phyloP scores from a whole-genome alignment of 495 filamentous ascomycete species.

The Aspergillus sparsus region DNA sequence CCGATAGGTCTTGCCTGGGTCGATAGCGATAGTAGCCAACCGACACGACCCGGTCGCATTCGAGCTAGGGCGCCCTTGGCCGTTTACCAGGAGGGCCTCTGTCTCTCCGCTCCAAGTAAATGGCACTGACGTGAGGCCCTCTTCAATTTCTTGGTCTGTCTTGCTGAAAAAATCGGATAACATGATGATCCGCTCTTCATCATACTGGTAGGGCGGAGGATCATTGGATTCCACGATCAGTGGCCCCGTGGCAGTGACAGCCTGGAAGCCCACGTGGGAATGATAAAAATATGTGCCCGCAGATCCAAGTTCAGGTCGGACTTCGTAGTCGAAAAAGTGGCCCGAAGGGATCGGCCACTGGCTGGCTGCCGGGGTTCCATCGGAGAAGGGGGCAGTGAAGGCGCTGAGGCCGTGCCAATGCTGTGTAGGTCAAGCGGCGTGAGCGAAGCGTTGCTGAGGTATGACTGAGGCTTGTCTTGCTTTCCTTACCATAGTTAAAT shows the following conservation, averaged over 20 bases:
- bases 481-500: conserved; percentile 7
- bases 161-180: conserved; percentile 54
- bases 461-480: background rate
- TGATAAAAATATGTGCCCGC: conserved; percentile 63
- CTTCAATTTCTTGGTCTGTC: conserved; percentile 43
- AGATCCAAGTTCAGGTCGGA: conserved; percentile 46
- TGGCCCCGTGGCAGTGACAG: conserved; percentile 52
- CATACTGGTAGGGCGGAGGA: conserved; percentile 48
- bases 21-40: conserved; percentile 52
- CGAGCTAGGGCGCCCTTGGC: conserved; percentile 25
- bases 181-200: conserved; percentile 56
- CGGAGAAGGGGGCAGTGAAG: conserved; percentile 14
- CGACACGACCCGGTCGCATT: conserved; percentile 45
- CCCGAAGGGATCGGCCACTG: conserved; percentile 13
- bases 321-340: conserved; percentile 64
- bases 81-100: conserved; percentile 54
- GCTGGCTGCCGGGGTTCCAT: conserved; percentile 10
- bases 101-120: conserved; percentile 35
- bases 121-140: conserved; percentile 31
- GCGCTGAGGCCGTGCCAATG: conserved; percentile 16
- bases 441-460: background rate
- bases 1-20: conserved; percentile 59
- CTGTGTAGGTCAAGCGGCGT: background rate
- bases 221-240: conserved; percentile 53
- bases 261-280: conserved; percentile 59